Conservation (phyloP, 805 yeast genomes). For the Spathaspora hagerdaliae region DNA sequence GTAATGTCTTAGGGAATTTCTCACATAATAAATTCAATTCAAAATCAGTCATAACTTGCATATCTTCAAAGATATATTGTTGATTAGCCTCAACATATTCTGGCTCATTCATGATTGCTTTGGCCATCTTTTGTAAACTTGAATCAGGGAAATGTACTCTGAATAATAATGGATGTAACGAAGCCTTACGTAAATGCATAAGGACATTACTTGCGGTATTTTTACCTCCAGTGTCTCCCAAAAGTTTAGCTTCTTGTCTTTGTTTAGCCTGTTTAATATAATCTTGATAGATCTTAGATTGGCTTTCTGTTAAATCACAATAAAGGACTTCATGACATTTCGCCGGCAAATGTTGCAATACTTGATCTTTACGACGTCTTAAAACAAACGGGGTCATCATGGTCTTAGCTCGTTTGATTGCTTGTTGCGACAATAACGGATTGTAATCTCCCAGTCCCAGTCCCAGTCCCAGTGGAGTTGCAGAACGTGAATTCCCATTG, state of each 20-base stretch:
- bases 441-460: conserved; percentile 57
- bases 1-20: conserved; percentile 65
- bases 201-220: conserved; percentile 60
- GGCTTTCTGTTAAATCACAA: conserved; percentile 61
- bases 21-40: conserved; percentile 76
- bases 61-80: conserved; percentile 81
- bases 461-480: conserved; percentile 16
- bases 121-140: conserved; percentile 62
- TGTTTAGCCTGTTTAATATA: conserved; percentile 50
- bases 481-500: neutral
- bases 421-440: conserved; percentile 84
- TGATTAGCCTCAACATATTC: conserved; percentile 75
- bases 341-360: conserved; percentile 80
- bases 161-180: conserved; percentile 87
- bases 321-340: conserved; percentile 61
- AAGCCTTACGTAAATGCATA: conserved; percentile 88
- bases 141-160: conserved; percentile 59
- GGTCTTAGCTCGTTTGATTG: conserved; percentile 87
- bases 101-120: conserved; percentile 74
- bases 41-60: conserved; percentile 91
- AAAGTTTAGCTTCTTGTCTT: conserved; percentile 37
- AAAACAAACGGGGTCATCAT: conserved; percentile 98
- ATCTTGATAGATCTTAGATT: conserved; percentile 55
- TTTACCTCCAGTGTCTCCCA: conserved; percentile 17
- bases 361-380: conserved; percentile 89